These are phyloP conservation scores for Lenwebbia sp. DNA, from an alignment of 345 rosid genomes.

Conservation along the genomic window DNA sequence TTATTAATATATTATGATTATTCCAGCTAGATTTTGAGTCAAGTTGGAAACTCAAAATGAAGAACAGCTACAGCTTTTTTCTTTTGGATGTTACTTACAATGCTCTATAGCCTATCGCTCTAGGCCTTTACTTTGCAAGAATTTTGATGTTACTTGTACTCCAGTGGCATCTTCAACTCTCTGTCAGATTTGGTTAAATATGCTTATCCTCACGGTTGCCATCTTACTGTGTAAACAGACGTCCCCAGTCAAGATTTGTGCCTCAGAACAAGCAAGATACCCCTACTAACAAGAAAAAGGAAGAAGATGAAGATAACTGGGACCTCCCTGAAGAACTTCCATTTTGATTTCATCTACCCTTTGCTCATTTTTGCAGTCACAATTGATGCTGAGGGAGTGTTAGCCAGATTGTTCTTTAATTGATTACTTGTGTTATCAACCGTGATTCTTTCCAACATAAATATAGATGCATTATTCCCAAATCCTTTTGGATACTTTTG, in stretches of 20 bases:
- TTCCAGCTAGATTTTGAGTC: neutral
- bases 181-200: neutral
- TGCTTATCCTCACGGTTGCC: neutral
- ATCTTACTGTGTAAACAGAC: neutral
- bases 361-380: neutral
- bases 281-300: slow-evolving; percentile 1
- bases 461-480: neutral
- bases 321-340: slow-evolving; percentile 6
- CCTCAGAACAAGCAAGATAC: neutral
- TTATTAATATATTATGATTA: neutral
- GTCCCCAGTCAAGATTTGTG: neutral
- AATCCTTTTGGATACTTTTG: neutral
- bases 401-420: neutral
- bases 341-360: neutral
- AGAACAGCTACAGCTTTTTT: neutral
- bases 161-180: neutral
- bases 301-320: slow-evolving; percentile 18
- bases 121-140: neutral
- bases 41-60: neutral
- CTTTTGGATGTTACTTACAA: neutral
- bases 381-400: neutral
- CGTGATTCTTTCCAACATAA: neutral
- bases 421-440: neutral
- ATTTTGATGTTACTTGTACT: neutral
- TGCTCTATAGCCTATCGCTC: neutral